Evolutionary conservation across 345 rosid species (phyloP).

Genomic region (Bruguiera gymnorhiza): DNA sequence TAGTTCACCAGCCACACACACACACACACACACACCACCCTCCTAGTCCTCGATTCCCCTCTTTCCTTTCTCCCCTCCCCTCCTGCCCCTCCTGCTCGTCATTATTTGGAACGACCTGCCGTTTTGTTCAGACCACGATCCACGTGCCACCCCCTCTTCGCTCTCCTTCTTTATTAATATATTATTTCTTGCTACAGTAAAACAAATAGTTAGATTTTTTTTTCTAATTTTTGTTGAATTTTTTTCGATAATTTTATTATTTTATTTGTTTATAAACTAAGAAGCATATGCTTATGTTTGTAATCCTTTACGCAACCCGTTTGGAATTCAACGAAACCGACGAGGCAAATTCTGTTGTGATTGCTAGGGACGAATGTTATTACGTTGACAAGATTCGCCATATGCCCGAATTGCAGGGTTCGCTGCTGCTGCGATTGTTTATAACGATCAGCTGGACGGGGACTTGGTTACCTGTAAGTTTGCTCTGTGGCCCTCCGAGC

Average conservation of each 20-base stretch:
- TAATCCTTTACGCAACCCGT: slow-evolving; percentile 33
- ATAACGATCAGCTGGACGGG: slow-evolving; percentile 41
- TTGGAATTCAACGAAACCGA: slow-evolving; percentile 32
- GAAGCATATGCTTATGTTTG: slow-evolving; percentile 15
- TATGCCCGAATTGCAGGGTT: slow-evolving; percentile 52
- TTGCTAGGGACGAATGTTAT: slow-evolving; percentile 57
- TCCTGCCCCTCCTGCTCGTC: too few relatives aligned
- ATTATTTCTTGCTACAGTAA: too few relatives aligned
- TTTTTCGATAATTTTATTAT: too few relatives aligned
- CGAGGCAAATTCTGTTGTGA: slow-evolving; percentile 39
- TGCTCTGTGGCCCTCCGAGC: background rate
- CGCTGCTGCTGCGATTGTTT: slow-evolving; percentile 53
- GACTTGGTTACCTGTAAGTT: slow-evolving; percentile 63
- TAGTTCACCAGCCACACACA: too few relatives aligned
- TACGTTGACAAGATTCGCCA: slow-evolving; percentile 59
- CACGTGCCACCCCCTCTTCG: too few relatives aligned
- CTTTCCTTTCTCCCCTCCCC: background rate
- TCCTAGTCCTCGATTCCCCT: background rate
- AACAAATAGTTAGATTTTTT: too few relatives aligned
- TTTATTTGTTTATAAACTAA: too few relatives aligned
- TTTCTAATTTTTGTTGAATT: too few relatives aligned
- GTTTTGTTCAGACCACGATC: too few relatives aligned
- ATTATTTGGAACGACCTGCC: too few relatives aligned
- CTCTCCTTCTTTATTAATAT: too few relatives aligned
- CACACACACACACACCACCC: too few relatives aligned